Evolutionary conservation across 441 rosid genomes (phyloP).

Genomic region (Omphalea diandra): DNA sequence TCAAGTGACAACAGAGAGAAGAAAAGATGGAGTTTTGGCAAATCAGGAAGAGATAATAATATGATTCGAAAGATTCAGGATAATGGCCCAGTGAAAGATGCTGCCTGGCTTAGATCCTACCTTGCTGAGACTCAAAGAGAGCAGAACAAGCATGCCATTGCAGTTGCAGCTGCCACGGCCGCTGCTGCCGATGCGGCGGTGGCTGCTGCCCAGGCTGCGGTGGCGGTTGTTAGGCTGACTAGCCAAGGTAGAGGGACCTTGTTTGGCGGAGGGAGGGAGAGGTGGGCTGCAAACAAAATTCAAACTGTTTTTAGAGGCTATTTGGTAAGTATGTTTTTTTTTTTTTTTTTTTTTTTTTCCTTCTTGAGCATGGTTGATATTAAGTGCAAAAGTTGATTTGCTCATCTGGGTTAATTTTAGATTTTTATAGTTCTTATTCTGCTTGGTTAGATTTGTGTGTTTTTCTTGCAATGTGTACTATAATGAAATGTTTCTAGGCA

Average conservation of each 20-base stretch:
- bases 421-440: conserved; percentile 21
- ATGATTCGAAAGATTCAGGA: conserved; percentile 26
- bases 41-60: conserved; percentile 30
- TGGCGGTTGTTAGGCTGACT: conserved; percentile 35
- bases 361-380: no score
- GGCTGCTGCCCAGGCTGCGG: conserved; percentile 62
- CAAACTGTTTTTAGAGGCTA: conserved; percentile 34
- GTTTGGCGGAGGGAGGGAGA: conserved; percentile 27
- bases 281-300: conserved; percentile 30
- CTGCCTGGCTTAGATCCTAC: conserved; percentile 67
- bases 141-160: conserved; percentile 92
- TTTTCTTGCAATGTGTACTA: not conserved
- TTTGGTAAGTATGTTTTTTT: conserved; percentile 54
- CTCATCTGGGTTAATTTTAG: conserved; percentile 11
- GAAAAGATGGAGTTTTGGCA: conserved; percentile 53
- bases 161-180: conserved; percentile 58
- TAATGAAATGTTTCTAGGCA: not conserved
- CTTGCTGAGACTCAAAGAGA: conserved; percentile 64
- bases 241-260: conserved; percentile 31
- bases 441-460: conserved; percentile 5
- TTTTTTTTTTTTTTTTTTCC: no score
- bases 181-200: conserved; percentile 57
- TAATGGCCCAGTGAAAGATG: conserved; percentile 34
- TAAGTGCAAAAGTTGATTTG: conserved; percentile 13
- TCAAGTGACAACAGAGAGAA: conserved; percentile 36